phyloP scores from a whole-genome alignment of 1,284 basidiomycete species.

The Paramarasmius palmivorus region DNA sequence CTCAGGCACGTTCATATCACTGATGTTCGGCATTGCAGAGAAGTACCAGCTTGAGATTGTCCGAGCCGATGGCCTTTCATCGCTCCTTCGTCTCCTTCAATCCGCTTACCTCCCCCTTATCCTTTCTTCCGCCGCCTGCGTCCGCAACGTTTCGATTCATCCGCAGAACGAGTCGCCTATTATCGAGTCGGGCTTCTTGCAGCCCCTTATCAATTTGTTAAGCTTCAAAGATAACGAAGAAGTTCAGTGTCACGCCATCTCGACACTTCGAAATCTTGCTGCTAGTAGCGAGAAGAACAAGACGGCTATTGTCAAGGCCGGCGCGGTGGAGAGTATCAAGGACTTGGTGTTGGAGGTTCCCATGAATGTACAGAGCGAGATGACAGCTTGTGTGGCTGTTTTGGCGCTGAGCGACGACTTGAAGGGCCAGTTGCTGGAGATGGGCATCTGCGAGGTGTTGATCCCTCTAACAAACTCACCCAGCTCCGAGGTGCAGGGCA shows the following conservation, averaged over 20 bases:
- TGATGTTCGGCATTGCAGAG: conserved; percentile 54
- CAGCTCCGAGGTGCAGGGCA: conserved; percentile 98
- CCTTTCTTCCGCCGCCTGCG: conserved; percentile 97
- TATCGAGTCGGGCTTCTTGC: conserved; percentile 97
- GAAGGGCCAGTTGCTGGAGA: conserved; percentile 93
- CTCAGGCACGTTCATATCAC: neutral
- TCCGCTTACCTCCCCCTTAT: conserved; percentile 99
- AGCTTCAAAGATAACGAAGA: conserved; percentile 99
- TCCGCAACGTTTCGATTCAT: conserved; percentile 98
- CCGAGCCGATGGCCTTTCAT: conserved; percentile 90
- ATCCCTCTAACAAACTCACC: conserved; percentile 96
- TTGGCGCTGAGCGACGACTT: conserved; percentile 92
- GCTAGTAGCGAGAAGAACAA: conserved; percentile 99
- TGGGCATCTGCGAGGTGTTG: conserved; percentile 97
- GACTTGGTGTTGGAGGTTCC: conserved; percentile 95
- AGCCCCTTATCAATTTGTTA: conserved; percentile 93
- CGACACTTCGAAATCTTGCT: conserved; percentile 94
- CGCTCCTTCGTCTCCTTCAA: conserved; percentile 92
- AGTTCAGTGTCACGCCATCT: conserved; percentile 99
- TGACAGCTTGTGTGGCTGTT: conserved; percentile 99
- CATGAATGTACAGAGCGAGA: conserved; percentile 97
- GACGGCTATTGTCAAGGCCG: conserved; percentile 96
- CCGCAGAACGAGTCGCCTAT: conserved; percentile 99
- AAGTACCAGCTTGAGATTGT: conserved; percentile 99
- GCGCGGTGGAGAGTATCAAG: conserved; percentile 98